phyloP scores from a whole-genome alignment of 2,329 filamentous ascomycete genomes.

The Teratosphaeriaceae sp. region DNA sequence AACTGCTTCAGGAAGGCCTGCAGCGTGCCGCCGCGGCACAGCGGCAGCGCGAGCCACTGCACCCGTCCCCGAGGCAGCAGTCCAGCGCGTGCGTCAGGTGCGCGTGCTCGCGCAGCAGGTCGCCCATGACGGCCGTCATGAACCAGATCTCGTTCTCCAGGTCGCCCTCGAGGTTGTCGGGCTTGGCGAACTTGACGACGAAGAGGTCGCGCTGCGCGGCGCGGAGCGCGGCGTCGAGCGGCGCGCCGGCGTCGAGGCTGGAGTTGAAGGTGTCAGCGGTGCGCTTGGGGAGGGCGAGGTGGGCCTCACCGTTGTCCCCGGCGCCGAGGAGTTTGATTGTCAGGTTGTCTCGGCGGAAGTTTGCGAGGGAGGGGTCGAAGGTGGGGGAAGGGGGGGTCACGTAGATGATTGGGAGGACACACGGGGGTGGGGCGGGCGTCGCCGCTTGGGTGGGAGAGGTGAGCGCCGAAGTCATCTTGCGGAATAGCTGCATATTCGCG shows the following conservation, averaged over 20 bases:
- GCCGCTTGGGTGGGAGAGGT: background rate
- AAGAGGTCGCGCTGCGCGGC: background rate
- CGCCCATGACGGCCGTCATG: background rate
- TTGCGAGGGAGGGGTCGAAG: background rate
- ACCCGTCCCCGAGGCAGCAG: background rate
- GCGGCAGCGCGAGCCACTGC: background rate
- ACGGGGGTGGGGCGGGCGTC: background rate
- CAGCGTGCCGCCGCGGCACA: background rate
- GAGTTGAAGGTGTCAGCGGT: background rate
- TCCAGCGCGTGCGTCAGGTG: background rate
- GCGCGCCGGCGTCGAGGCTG: background rate
- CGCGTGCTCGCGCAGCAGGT: background rate
- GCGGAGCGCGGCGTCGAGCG: background rate
- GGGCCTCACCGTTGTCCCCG: slow-evolving; percentile 2
- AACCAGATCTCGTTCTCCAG: slow-evolving; percentile 1
- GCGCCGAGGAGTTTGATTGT: background rate
- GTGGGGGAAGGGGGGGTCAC: background rate
- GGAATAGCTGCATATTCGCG: too few relatives aligned
- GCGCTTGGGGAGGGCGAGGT: background rate
- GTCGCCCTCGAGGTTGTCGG: slow-evolving; percentile 2
- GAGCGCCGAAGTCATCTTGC: too few relatives aligned
- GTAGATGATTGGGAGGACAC: background rate
- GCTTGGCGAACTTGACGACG: slow-evolving; percentile 2
- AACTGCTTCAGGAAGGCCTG: background rate
- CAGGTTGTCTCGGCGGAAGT: background rate